Evolutionary conservation across 2,329 filamentous ascomycete species (phyloP), one percentile per base, ranked within the genome.

Genomic region (Fusarium abutilonis): DNA sequence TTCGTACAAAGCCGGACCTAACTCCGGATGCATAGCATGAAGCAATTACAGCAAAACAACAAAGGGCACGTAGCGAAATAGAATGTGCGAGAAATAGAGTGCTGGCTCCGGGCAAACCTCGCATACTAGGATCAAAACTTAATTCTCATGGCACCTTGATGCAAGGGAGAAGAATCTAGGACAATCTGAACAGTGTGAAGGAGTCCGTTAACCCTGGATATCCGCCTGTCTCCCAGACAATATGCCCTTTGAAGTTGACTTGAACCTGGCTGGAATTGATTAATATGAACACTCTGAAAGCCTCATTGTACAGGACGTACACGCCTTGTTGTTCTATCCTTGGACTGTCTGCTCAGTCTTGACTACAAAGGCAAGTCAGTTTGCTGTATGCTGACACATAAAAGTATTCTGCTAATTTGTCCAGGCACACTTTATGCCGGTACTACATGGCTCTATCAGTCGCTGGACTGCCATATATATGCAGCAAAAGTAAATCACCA

Each of bases 81-180:
- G 17, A 19, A 13, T 17, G n/a, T n/a, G n/a, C 21, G 7, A n/a
- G 13, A 14, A 19, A 39, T 9, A 15, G 9, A 38, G 17, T 11
- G 10, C 15, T n/a, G 17, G 15, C 15, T 4, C 6, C 36, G 17
- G 36, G 6, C 10, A 39, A 39, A 21, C 36, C 6, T 13, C 10
- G 36, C 17, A 10, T 6, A 21, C 17, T 17, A 10, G 6, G 11
- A 39, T 7, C 10, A 39, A 40, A 40, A 40, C 19, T 39, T 14
- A 40, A 40, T 4, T 6, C 15, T 29, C 28, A 39, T 31, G 40
- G 17, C 39, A 17, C 38, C 26, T 21, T 23, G 31, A 65, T 23
- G 62, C 32, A 66, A 63, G 57, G 57, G 61, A 48, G 21, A 44
- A 48, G 21, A 13, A 31, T n/a, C 21, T 19, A 35, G 14, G 39